These are phyloP conservation scores for Schizothecium vesticola DNA, from an alignment of 495 filamentous ascomycete genomes.

Conservation along the genomic window DNA sequence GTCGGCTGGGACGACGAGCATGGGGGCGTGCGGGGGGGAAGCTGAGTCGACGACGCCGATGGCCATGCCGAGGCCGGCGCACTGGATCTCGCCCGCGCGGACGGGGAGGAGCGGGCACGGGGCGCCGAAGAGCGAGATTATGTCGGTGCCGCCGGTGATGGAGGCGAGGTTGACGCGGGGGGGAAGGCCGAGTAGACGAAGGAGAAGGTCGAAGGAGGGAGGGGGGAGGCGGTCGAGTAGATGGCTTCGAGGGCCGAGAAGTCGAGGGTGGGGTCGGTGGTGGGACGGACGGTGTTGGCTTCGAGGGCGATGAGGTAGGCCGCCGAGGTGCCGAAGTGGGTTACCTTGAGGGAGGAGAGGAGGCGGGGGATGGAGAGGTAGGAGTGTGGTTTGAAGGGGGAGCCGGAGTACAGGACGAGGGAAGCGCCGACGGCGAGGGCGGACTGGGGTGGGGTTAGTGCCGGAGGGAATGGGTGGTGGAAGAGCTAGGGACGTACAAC, in stretches of 20 bases:
- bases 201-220: constrained; percentile 87
- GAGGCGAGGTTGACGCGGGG: constrained; percentile 67
- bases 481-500: constrained; percentile 30
- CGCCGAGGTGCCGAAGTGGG: constrained; percentile 88
- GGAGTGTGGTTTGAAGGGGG: constrained; percentile 62
- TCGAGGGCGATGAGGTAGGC: constrained; percentile 91
- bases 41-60: constrained; percentile 67
- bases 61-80: constrained; percentile 84
- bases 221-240: constrained; percentile 86
- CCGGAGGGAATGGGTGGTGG: background rate
- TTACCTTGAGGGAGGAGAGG: constrained; percentile 51
- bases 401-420: constrained; percentile 82
- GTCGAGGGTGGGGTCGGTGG: constrained; percentile 43
- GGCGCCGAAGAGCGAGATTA: constrained; percentile 87
- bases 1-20: constrained; percentile 46
- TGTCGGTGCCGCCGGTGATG: constrained; percentile 88
- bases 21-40: constrained; percentile 31
- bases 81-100: constrained; percentile 83
- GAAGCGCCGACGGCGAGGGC: constrained; percentile 74
- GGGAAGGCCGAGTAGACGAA: constrained; percentile 83
- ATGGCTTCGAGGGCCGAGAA: constrained; percentile 65
- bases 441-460: constrained; percentile 31
- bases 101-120: constrained; percentile 84
- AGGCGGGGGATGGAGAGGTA: constrained; percentile 39
- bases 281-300: constrained; percentile 65